Conservation (phyloP, 2,329 filamentous ascomycete species). For the Myriosclerotinia duriaeana region DNA sequence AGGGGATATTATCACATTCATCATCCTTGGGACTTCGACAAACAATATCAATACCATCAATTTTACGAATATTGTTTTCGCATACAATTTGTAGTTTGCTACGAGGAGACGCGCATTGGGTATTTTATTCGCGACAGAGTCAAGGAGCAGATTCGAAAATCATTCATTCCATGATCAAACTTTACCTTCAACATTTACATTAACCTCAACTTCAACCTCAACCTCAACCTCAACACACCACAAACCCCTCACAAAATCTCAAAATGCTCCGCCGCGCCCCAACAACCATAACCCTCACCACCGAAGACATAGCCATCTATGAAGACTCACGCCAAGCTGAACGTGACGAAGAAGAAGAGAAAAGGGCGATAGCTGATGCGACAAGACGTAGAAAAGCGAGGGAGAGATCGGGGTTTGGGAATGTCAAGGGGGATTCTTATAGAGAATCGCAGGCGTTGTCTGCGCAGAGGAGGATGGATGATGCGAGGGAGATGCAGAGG, state of each 20-base stretch:
- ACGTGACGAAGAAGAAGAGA: slow-evolving; percentile 32
- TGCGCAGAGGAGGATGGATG: slow-evolving; percentile 26
- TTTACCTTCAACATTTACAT: neutral
- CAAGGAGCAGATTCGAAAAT: neutral
- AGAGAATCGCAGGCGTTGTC: slow-evolving; percentile 15
- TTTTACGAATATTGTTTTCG: neutral
- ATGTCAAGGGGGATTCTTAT: neutral
- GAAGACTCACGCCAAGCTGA: slow-evolving; percentile 53
- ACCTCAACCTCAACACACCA: slow-evolving; percentile 2
- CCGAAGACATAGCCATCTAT: slow-evolving; percentile 69
- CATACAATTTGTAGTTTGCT: neutral
- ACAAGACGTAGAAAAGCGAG: slow-evolving; percentile 1
- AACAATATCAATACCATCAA: neutral
- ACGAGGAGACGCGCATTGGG: neutral
- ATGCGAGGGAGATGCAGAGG: slow-evolving; percentile 1
- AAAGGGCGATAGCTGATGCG: neutral
- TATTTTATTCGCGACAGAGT: neutral
- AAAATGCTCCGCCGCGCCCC: slow-evolving; percentile 67
- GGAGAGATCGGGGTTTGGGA: neutral
- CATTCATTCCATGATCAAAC: neutral
- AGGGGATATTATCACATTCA: neutral
- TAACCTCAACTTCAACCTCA: neutral
- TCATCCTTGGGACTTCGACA: neutral
- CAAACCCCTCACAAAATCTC: neutral
- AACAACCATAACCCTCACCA: slow-evolving; percentile 66